phyloP scores from a whole-genome alignment of 2,329 filamentous ascomycete genomes.

The Ophiostoma novo-ulmi region DNA sequence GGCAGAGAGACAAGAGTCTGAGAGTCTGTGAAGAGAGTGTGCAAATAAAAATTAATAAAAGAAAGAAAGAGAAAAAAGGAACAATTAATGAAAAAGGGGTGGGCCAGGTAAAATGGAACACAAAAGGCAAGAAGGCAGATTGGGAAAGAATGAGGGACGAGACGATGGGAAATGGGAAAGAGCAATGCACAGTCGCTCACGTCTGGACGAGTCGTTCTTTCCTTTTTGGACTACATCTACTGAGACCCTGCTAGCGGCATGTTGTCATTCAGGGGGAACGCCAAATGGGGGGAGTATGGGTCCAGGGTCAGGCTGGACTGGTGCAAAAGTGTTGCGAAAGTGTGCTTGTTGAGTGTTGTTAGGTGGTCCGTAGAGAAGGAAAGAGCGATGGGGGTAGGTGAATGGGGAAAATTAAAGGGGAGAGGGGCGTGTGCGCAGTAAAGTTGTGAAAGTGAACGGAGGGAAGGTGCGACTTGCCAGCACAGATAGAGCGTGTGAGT shows the following conservation, averaged over 20 bases:
- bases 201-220: constrained; percentile 20
- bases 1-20: background rate
- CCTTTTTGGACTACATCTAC: constrained; percentile 13
- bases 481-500: background rate
- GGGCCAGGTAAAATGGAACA: constrained; percentile 20
- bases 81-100: constrained; percentile 15
- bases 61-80: constrained; percentile 10
- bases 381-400: constrained; percentile 17
- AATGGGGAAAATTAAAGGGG: constrained; percentile 20
- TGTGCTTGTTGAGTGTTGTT: constrained; percentile 4
- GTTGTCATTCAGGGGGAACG: constrained; percentile 22
- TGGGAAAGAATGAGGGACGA: constrained; percentile 15
- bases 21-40: background rate
- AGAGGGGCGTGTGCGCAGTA: constrained; percentile 26
- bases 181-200: constrained; percentile 17
- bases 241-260: constrained; percentile 20
- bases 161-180: constrained; percentile 21
- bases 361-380: constrained; percentile 13
- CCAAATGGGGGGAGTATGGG: constrained; percentile 18
- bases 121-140: constrained; percentile 12
- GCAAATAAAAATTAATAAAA: background rate
- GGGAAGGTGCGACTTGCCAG: constrained; percentile 4
- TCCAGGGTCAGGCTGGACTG: constrained; percentile 18
- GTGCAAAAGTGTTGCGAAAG: background rate
- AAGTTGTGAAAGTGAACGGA: background rate